Conservation (phyloP, 495 filamentous ascomycete genomes). For the Sporormia fimetaria region DNA sequence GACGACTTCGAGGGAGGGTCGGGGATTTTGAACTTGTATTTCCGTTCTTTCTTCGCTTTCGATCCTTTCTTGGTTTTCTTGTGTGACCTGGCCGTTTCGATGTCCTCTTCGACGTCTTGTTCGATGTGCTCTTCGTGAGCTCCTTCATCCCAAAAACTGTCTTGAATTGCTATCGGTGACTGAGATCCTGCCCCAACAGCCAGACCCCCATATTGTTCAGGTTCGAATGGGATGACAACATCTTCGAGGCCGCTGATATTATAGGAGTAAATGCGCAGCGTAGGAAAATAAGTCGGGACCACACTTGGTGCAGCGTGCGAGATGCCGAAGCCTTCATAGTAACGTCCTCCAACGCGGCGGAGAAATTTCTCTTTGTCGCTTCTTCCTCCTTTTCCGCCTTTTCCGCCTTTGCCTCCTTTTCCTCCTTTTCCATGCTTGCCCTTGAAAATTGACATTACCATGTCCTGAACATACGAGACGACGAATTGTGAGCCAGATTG, state of each 20-base stretch:
- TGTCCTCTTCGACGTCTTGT: slow-evolving; percentile 2
- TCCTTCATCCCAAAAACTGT: background rate
- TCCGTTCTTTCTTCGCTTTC: slow-evolving; percentile 39
- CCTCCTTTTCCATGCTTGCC: slow-evolving; percentile 35
- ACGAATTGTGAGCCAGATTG: too few species aligned
- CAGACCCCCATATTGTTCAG: too few species aligned
- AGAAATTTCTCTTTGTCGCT: slow-evolving; percentile 36
- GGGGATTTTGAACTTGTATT: slow-evolving; percentile 52
- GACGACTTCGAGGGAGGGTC: slow-evolving; percentile 57
- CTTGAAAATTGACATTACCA: slow-evolving; percentile 1
- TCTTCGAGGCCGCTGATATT: slow-evolving; percentile 73
- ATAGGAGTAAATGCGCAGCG: slow-evolving; percentile 78
- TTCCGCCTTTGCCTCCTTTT: slow-evolving; percentile 33
- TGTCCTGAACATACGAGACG: too few species aligned
- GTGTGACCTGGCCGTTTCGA: slow-evolving; percentile 26
- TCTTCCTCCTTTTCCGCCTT: slow-evolving; percentile 28
- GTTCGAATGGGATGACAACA: slow-evolving; percentile 6
- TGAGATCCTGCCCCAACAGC: too few species aligned
- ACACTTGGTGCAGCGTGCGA: slow-evolving; percentile 72
- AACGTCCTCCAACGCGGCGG: slow-evolving; percentile 62
- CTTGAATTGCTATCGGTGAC: too few species aligned
- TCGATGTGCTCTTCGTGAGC: slow-evolving; percentile 9
- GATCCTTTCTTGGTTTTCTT: slow-evolving; percentile 38
- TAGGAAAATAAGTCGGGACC: slow-evolving; percentile 88
- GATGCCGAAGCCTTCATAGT: slow-evolving; percentile 73